These are phyloP conservation scores for Ocimum tenuiflorum DNA, from an alignment of 257 asterid species.

Conservation along the genomic window DNA sequence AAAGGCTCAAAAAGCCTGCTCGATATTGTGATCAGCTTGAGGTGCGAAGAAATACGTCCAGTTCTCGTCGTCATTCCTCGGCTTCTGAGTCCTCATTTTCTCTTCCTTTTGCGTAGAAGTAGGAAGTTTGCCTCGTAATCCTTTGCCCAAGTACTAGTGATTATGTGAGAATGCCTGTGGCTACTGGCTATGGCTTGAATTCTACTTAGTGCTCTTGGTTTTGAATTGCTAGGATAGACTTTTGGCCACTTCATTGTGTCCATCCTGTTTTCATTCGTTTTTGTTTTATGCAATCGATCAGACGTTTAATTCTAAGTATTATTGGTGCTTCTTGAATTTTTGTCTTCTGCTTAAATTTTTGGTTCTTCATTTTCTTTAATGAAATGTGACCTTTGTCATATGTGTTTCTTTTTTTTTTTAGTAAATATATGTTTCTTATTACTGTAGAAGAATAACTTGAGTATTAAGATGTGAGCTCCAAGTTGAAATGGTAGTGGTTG, in stretches of 20 bases:
- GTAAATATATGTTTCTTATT: too few relatives aligned
- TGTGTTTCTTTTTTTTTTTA: too few relatives aligned
- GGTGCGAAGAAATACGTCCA: slow-evolving; percentile 20
- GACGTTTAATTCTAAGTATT: slow-evolving; percentile 28
- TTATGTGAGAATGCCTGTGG: slow-evolving; percentile 36
- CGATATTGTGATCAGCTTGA: slow-evolving; percentile 61
- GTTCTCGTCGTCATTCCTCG: slow-evolving; percentile 13
- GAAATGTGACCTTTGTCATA: too few relatives aligned
- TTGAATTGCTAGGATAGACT: slow-evolving; percentile 21
- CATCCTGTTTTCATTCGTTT: slow-evolving; percentile 38
- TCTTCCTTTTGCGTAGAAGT: slow-evolving; percentile 28
- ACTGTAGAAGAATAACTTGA: too few relatives aligned
- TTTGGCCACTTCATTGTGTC: slow-evolving; percentile 48
- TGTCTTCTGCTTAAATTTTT: background rate
- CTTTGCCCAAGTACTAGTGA: slow-evolving; percentile 33
- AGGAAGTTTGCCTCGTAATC: slow-evolving; percentile 14
- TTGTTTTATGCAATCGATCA: slow-evolving; percentile 42
- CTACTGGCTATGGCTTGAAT: slow-evolving; percentile 36
- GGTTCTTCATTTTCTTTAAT: background rate
- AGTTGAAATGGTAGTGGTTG: too few relatives aligned
- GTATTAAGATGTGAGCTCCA: too few relatives aligned
- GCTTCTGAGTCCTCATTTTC: slow-evolving; percentile 12
- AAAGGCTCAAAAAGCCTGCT: slow-evolving; percentile 52
- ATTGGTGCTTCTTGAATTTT: background rate
- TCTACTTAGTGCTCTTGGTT: slow-evolving; percentile 30